Conservation (phyloP, 176 grass and related monocot species). For the Aegilops sharonensis region DNA sequence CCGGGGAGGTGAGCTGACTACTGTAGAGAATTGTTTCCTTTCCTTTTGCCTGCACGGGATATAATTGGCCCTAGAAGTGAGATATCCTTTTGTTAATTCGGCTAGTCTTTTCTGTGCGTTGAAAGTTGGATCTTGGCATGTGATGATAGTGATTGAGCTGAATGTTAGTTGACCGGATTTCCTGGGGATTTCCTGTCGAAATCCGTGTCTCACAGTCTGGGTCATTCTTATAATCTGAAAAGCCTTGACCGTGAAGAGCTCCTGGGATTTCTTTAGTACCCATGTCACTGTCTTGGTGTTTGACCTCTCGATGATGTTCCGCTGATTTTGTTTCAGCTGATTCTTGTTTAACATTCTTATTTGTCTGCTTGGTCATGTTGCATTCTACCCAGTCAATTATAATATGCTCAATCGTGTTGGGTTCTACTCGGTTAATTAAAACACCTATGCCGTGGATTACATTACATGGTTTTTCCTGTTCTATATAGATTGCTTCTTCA, state of each 20-base stretch:
- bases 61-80: neutral
- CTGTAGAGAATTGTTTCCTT: neutral
- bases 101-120: neutral
- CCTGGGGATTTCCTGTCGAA: neutral
- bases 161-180: constrained; percentile 17
- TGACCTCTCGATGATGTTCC: neutral
- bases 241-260: neutral
- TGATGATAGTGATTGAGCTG: constrained; percentile 7
- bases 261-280: neutral
- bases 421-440: neutral
- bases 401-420: neutral
- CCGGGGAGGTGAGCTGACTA: constrained; percentile 64
- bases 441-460: neutral
- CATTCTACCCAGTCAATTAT: neutral
- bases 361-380: constrained; percentile 16
- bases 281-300: constrained; percentile 9
- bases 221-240: neutral
- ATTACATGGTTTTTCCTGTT: neutral
- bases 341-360: constrained; percentile 3
- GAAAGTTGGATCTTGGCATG: constrained; percentile 17
- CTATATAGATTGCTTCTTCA: constrained; percentile 76
- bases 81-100: neutral
- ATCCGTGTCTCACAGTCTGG: neutral
- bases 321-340: neutral
- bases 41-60: neutral